Conservation (phyloP, 1,284 basidiomycete species). For the Fomitiporia mediterranea region DNA sequence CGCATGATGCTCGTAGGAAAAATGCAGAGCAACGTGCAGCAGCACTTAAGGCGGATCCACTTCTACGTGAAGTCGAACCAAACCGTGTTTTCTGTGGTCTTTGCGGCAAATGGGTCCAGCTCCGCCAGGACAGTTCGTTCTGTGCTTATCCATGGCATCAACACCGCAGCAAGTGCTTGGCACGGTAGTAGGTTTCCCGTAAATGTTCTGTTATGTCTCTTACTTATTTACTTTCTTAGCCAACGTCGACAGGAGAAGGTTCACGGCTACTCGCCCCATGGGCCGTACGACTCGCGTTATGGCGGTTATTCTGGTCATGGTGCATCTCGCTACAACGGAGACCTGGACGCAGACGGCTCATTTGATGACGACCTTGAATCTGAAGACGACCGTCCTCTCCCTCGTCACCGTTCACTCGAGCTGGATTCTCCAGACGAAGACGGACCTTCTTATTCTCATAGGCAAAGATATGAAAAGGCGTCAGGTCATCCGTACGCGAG, state of each 20-base stretch:
- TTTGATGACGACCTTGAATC: constrained; percentile 36
- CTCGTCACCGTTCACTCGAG: not conserved
- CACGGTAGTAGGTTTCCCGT: constrained; percentile 49
- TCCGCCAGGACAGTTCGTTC: constrained; percentile 65
- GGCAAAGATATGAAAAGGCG: not conserved
- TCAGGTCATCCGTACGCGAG: not conserved
- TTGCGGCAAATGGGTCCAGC: constrained; percentile 74
- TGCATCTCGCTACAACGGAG: constrained; percentile 21
- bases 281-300: not conserved
- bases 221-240: not conserved
- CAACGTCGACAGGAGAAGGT: constrained; percentile 18
- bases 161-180: constrained; percentile 66
- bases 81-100: constrained; percentile 69
- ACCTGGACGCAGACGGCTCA: constrained; percentile 16
- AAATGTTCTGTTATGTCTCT: constrained; percentile 1
- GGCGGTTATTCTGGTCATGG: constrained; percentile 24
- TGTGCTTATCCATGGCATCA: constrained; percentile 76
- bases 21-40: constrained; percentile 73
- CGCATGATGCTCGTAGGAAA: constrained; percentile 59
- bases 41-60: constrained; percentile 54
- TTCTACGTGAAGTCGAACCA: constrained; percentile 63
- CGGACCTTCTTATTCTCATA: not conserved
- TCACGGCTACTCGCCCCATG: not conserved
- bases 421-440: no score
- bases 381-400: no score